Evolutionary conservation across 2,329 filamentous ascomycete species (phyloP), one percentile per base, ranked within the genome.

Genomic region (Neophaeococcomyces mojaviensis): DNA sequence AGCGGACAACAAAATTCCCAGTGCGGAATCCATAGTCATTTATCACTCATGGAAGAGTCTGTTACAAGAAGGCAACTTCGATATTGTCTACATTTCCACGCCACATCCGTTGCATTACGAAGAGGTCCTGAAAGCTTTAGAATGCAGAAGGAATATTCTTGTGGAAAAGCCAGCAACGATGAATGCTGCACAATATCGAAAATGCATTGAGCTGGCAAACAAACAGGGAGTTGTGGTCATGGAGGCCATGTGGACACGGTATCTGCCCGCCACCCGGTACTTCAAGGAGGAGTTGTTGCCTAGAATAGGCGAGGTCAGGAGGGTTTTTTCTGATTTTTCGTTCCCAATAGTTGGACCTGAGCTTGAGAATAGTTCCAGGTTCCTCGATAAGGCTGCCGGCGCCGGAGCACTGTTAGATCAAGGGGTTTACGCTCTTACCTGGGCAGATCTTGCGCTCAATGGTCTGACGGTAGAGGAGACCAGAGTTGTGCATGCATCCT

Each of bases 381-480:
- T 94, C 78, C 77, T 94, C 51, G 94, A 92, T 65, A 74, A 76
- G 18, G 81, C 88, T 58, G 74, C 94, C 35, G 88, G 88, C 0
- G 88, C 88, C 24, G 88, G 88, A 43, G 84, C 82, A 2, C 70
- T 94, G 45, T 74, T 94, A 41, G 88, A 94, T 64, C 68, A 94
- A 47, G 88, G 88, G 51, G 84, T 94, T 64, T 94, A 95, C 70
- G 80, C 86, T 34, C 68, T 94, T 52, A 94, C 87, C 26, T 94
- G 88, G 88, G 77, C 30, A 15, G 56, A 58, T 48, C 36, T 57
- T 47, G 56, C 55, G 20, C 48, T 90, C 3, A 69, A 80, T 8
- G 76, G 81, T 1, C 77, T 84, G 44, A 50, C 30, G 42, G 47
- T 48, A 33, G 49, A 18, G 19, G 31, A 41, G 12, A 55, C 50